Evolutionary conservation across 1,284 basidiomycete species (phyloP).

Genomic region (Entoloma clypeatum): DNA sequence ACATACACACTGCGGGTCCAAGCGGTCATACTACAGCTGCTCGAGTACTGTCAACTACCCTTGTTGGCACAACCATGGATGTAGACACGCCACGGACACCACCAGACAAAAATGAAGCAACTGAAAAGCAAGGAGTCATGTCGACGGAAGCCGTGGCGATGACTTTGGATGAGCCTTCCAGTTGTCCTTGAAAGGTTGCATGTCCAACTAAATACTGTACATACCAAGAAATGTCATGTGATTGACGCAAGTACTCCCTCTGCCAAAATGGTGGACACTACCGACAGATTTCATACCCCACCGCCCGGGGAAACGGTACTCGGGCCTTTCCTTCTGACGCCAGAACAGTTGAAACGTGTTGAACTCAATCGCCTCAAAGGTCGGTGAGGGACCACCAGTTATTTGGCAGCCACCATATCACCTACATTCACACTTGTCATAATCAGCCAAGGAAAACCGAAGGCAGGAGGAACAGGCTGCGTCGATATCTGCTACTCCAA

Average conservation of each 20-base stretch:
- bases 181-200: constrained; percentile 1
- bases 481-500: constrained; percentile 45
- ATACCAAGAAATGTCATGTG: too few species aligned
- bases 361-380: constrained; percentile 49
- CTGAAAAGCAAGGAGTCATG: constrained; percentile 9
- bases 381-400: constrained; percentile 15
- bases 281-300: too few species aligned
- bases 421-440: background rate
- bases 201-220: too few species aligned
- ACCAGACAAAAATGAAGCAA: constrained; percentile 15
- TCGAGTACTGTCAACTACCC: constrained; percentile 38
- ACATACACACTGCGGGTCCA: constrained; percentile 66
- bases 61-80: constrained; percentile 38
- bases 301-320: constrained; percentile 8
- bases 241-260: too few species aligned
- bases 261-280: too few species aligned
- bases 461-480: constrained; percentile 51
- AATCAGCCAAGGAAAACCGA: constrained; percentile 54
- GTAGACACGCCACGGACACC: constrained; percentile 31
- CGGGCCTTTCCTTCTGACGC: constrained; percentile 25
- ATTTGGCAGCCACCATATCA: background rate
- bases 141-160: constrained; percentile 15
- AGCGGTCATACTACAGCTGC: constrained; percentile 61
- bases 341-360: constrained; percentile 37
- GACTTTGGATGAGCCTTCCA: constrained; percentile 15